Conservation (phyloP, 257 asterid species). For the Ilex aquifolium region DNA sequence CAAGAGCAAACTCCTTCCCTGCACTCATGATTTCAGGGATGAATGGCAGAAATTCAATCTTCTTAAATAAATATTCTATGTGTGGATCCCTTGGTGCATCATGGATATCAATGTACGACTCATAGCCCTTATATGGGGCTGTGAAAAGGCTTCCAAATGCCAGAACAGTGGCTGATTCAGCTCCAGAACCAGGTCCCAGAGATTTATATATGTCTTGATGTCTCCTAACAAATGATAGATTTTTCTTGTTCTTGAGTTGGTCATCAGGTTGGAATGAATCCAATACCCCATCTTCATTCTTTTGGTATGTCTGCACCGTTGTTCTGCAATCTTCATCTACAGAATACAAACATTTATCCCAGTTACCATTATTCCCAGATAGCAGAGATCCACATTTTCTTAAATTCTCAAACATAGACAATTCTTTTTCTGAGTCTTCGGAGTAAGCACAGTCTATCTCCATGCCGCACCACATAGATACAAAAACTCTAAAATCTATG, state of each 20-base stretch:
- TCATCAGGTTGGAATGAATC: slow-evolving; percentile 88
- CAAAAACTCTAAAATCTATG: slow-evolving; percentile 67
- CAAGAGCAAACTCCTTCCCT: slow-evolving; percentile 33
- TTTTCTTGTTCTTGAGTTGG: slow-evolving; percentile 70
- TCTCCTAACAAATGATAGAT: slow-evolving; percentile 57
- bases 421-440: slow-evolving; percentile 17
- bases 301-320: slow-evolving; percentile 80
- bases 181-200: slow-evolving; percentile 68
- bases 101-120: slow-evolving; percentile 80
- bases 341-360: slow-evolving; percentile 49
- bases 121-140: slow-evolving; percentile 71
- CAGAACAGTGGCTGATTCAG: slow-evolving; percentile 56
- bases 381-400: slow-evolving; percentile 60
- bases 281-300: slow-evolving; percentile 43
- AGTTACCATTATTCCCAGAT: slow-evolving; percentile 56
- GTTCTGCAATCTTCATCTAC: slow-evolving; percentile 73
- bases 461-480: slow-evolving; percentile 68
- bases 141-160: slow-evolving; percentile 85
- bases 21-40: too few relatives aligned
- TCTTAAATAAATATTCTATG: too few relatives aligned
- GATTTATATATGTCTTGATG: slow-evolving; percentile 60
- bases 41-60: too few relatives aligned
- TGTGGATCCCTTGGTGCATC: slow-evolving; percentile 24
- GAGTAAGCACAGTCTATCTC: slow-evolving; percentile 37
- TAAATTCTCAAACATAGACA: slow-evolving; percentile 35